Base-by-base conservation (phyloP, 2,329 filamentous ascomycete genomes). In the Talaromyces sp. region DNA sequence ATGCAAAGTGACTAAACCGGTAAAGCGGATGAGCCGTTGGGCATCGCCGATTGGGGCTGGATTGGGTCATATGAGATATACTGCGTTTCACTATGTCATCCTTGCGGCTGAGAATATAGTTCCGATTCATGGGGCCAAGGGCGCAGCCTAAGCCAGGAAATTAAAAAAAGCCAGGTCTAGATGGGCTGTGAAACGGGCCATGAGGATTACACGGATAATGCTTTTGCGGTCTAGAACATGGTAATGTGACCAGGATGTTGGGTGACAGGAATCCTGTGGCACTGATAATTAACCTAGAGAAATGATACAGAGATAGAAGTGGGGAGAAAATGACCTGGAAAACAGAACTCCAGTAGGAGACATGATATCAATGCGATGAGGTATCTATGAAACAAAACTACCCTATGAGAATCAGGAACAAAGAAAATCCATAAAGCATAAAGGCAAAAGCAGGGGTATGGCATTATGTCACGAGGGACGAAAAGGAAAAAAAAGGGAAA, bases 381-480 rank as follows among this genome's bases (percentile, higher is more conserved):
- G 54, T 57, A 59, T 59, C 56, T 59, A 54, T 47, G 35, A 39
- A 49, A 37, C 37, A 37, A 39, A 17, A 22, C 16, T 42, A 47
- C 27, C 29, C 47, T 24, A 30, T 14, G 44, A 47, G 49, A 27
- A 27, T 45, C 19, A 37, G 20, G 17, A 45, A 32, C 17, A 49
- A 46, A 35, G 22, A 29, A 27, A 50, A 47, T 29, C 33, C 24
- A 24, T 47, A 45, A 55, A 47, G 42, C 54, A 57, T 52, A 40
- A 55, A 52, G 44, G 29, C 22, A 49, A 30, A 13, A 51, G 47
- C 32, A 51, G 57, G 58, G 56, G 56, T 61, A 61, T 61, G 56
- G 49, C 51, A 61, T 61, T 43, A 56, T 47, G 45, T 36, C 37
- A 36, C 36, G 36, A 42, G 13, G 36, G 40, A 44, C 39, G 36